Evolutionary conservation across 106 monocot genomes (phyloP).

Genomic region (Dendrobium catenatum): DNA sequence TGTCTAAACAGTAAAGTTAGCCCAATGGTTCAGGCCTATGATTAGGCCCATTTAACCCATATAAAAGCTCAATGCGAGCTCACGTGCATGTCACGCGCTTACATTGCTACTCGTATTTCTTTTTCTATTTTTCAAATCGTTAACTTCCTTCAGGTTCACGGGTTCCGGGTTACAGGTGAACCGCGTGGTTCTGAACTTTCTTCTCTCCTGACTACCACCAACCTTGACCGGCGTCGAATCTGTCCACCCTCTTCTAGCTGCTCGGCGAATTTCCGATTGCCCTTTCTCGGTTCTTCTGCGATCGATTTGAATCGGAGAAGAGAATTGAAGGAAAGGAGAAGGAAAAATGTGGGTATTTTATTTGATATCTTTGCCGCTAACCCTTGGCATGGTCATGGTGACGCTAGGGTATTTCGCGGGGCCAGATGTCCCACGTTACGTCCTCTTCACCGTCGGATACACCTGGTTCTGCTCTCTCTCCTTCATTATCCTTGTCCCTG

Average conservation of each 20-base stretch:
- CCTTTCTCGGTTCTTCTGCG: neutral
- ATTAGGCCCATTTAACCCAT: too few species aligned
- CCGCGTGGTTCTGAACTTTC: neutral
- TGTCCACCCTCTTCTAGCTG: neutral
- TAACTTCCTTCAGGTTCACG: too few species aligned
- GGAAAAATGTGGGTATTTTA: conserved; percentile 93
- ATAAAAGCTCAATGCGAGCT: too few species aligned
- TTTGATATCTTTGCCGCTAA: conserved; percentile 85
- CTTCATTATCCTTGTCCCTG: conserved; percentile 97
- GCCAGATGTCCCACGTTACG: conserved; percentile 77
- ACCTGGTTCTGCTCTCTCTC: conserved; percentile 98
- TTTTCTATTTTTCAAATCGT: too few species aligned
- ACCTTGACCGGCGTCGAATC: neutral
- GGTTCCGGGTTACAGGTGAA: neutral
- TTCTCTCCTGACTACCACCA: neutral
- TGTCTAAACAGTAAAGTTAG: too few species aligned
- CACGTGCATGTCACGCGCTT: too few species aligned
- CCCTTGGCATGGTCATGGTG: conserved; percentile 84
- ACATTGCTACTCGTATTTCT: too few species aligned
- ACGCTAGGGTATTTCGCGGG: conserved; percentile 96
- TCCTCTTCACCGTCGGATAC: conserved; percentile 91
- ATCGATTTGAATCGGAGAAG: neutral
- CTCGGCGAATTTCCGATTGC: neutral
- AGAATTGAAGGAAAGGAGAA: neutral
- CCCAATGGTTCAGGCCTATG: too few species aligned